phyloP scores from a whole-genome alignment of 352 stramenopile genomes.

The Phytopythium oedochilum region DNA sequence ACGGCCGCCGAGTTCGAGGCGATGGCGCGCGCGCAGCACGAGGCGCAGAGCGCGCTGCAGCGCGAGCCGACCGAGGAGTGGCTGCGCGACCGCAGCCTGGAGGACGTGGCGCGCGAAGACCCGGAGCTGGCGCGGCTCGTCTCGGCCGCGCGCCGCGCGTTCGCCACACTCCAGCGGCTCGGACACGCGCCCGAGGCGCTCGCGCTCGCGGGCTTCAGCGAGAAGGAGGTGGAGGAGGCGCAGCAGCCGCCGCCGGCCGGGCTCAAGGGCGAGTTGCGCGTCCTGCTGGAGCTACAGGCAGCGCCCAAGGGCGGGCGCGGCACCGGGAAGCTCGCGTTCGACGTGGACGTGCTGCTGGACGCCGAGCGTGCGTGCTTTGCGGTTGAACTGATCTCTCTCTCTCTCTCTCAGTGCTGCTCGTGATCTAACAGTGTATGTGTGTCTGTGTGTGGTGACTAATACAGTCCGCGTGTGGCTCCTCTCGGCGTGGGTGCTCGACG shows the following conservation, averaged over 20 bases:
- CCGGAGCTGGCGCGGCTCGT: slow-evolving; percentile 48
- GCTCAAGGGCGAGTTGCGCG: slow-evolving; percentile 16
- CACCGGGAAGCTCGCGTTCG: slow-evolving; percentile 28
- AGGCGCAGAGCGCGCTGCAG: slow-evolving; percentile 29
- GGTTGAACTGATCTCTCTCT: too few relatives aligned
- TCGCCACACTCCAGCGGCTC: slow-evolving; percentile 48
- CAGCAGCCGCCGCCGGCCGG: slow-evolving; percentile 6
- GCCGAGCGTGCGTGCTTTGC: slow-evolving; percentile 28
- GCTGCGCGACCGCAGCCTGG: slow-evolving; percentile 22
- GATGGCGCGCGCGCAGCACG: slow-evolving; percentile 21
- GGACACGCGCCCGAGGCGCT: slow-evolving; percentile 50
- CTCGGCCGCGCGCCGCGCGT: slow-evolving; percentile 32
- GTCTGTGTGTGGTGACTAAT: too few relatives aligned
- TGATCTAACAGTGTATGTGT: too few relatives aligned
- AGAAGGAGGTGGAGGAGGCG: slow-evolving; percentile 27
- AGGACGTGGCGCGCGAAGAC: slow-evolving; percentile 32
- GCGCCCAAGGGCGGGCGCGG: slow-evolving; percentile 11
- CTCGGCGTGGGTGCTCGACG: slow-evolving; percentile 51
- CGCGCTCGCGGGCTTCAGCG: slow-evolving; percentile 46
- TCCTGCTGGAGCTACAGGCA: slow-evolving; percentile 22
- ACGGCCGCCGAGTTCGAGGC: slow-evolving; percentile 39
- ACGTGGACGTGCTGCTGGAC: slow-evolving; percentile 47
- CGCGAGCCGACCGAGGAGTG: slow-evolving; percentile 12
- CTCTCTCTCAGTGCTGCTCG: too few relatives aligned
- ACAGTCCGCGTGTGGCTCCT: slow-evolving; percentile 51